Conservation (phyloP, 495 filamentous ascomycete genomes). For the Aspergillus heteromorphus region DNA sequence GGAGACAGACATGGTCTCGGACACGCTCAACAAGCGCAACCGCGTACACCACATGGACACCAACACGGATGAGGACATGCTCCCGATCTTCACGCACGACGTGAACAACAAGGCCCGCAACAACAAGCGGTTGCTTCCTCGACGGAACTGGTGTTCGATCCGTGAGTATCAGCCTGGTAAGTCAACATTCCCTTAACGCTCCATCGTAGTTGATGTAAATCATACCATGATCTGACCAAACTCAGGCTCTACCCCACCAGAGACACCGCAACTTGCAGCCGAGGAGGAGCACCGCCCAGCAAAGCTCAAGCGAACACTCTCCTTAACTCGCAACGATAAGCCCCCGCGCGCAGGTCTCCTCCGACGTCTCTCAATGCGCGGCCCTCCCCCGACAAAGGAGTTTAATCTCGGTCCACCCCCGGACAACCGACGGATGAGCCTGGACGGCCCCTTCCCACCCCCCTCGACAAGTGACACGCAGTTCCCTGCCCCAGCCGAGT, state of each 20-base stretch:
- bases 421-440: constrained; percentile 30
- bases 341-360: constrained; percentile 43
- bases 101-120: constrained; percentile 85
- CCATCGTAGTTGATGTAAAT: neutral
- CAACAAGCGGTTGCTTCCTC: constrained; percentile 84
- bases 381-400: constrained; percentile 40
- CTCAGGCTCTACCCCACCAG: constrained; percentile 57
- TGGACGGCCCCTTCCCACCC: constrained; percentile 33
- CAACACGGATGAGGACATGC: constrained; percentile 90
- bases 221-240: constrained; percentile 7
- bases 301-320: constrained; percentile 54
- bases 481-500: constrained; percentile 26
- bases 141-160: constrained; percentile 91
- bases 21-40: constrained; percentile 89
- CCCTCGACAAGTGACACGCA: constrained; percentile 33
- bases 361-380: constrained; percentile 46
- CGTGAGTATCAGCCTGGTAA: constrained; percentile 69
- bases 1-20: constrained; percentile 81
- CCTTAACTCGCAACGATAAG: constrained; percentile 55
- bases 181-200: neutral
- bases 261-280: constrained; percentile 42
- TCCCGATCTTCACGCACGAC: constrained; percentile 83
- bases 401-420: constrained; percentile 25
- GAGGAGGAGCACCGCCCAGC: constrained; percentile 43
- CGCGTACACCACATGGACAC: constrained; percentile 73